phyloP scores from a whole-genome alignment of 306 rosid genomes.

The Rosa chinensis region DNA sequence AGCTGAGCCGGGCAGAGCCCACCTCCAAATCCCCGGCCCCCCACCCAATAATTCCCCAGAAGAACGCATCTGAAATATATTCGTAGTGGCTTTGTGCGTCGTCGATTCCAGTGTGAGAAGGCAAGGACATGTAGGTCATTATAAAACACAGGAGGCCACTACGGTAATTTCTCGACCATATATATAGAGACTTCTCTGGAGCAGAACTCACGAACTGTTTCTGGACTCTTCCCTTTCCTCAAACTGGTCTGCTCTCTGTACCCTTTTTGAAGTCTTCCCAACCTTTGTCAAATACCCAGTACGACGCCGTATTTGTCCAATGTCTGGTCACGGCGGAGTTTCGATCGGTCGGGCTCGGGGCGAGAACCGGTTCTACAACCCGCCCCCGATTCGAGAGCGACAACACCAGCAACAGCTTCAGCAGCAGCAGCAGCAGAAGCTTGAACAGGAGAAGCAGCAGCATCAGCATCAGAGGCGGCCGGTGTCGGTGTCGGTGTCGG shows the following conservation, averaged over 20 bases:
- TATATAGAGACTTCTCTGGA: not conserved
- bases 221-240: not conserved
- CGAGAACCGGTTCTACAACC: constrained; percentile 76
- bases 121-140: constrained; percentile 1
- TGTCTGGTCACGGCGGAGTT: constrained; percentile 71
- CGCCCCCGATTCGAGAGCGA: constrained; percentile 75
- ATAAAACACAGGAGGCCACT: not conserved
- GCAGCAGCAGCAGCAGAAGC: constrained; percentile 4
- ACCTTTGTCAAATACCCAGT: not conserved
- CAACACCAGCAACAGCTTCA: constrained; percentile 43
- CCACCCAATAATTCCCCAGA: not conserved
- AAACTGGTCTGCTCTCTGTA: not conserved
- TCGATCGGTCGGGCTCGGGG: constrained; percentile 67
- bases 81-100: not conserved
- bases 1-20: not conserved
- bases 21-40: not conserved
- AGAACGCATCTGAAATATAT: not conserved
- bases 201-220: not conserved
- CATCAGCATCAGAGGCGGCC: constrained; percentile 31
- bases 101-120: not conserved
- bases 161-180: not conserved
- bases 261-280: not conserved
- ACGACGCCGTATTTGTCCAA: constrained; percentile 19
- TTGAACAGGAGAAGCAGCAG: constrained; percentile 30
- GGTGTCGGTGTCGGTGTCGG: constrained; percentile 25